Evolutionary conservation across 805 yeast species (phyloP).

Genomic region (Cyberlindnera veronae): DNA sequence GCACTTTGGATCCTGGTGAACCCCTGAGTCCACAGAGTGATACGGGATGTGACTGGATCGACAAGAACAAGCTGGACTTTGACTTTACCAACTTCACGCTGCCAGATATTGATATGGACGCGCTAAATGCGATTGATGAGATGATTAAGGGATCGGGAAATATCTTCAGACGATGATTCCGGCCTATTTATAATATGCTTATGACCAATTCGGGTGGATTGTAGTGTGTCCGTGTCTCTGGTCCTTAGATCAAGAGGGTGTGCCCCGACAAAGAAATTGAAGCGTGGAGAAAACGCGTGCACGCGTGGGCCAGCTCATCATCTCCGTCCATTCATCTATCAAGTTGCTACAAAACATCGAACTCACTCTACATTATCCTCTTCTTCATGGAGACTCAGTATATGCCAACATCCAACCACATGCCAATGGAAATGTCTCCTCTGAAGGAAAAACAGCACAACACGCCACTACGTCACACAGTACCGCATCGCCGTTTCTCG

Average conservation of each 20-base stretch:
- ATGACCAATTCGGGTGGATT: no score
- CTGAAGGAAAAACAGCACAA: background rate
- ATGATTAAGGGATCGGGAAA: slow-evolving; percentile 19
- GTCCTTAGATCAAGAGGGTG: no score
- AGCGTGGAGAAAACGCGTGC: no score
- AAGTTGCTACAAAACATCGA: no score
- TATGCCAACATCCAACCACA: background rate
- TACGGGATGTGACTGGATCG: slow-evolving; percentile 59
- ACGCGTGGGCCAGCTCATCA: no score
- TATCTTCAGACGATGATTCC: slow-evolving; percentile 1
- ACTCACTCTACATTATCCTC: no score
- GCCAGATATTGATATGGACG: slow-evolving; percentile 25
- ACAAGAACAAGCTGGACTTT: slow-evolving; percentile 40
- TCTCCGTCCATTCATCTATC: no score
- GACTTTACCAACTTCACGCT: slow-evolving; percentile 28
- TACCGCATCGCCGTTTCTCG: background rate
- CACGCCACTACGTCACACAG: background rate
- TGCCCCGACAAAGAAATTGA: no score
- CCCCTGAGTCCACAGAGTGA: slow-evolving; percentile 29
- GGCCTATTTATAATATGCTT: background rate
- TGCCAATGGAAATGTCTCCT: slow-evolving; percentile 1
- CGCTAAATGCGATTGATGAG: slow-evolving; percentile 26
- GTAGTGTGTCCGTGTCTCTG: no score
- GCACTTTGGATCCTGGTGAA: background rate
- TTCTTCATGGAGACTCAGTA: background rate